Evolutionary conservation across 768 basidiomycete genomes (phyloP).

Genomic region (Steccherinum ochraceum): DNA sequence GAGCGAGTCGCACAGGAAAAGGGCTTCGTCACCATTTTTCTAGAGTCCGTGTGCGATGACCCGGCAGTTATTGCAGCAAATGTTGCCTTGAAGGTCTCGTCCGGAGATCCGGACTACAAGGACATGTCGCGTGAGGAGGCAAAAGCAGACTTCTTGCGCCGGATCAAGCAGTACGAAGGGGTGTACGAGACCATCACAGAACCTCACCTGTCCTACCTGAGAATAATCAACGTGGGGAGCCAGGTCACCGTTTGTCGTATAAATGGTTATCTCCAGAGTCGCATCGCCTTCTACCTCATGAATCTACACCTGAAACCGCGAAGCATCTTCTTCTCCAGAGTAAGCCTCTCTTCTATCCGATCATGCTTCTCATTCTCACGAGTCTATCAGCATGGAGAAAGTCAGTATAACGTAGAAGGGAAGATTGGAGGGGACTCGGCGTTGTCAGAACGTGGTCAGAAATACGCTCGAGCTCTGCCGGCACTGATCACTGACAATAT

Average conservation of each 20-base stretch:
- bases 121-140: constrained; percentile 81
- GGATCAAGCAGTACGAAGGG: constrained; percentile 90
- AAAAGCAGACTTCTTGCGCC: constrained; percentile 81
- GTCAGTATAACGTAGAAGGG: constrained; percentile 92
- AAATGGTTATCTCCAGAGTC: constrained; percentile 92
- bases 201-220: constrained; percentile 82
- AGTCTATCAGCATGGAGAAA: constrained; percentile 98
- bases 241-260: constrained; percentile 84
- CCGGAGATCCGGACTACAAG: constrained; percentile 97
- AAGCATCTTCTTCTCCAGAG: constrained; percentile 93
- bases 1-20: constrained; percentile 81
- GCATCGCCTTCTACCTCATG: constrained; percentile 98
- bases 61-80: constrained; percentile 93
- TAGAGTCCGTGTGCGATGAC: constrained; percentile 94
- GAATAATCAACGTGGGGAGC: constrained; percentile 89
- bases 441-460: constrained; percentile 75
- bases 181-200: constrained; percentile 96
- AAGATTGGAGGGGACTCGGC: constrained; percentile 97
- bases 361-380: neutral
- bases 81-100: constrained; percentile 90
- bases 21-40: constrained; percentile 83
- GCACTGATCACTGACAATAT: constrained; percentile 85
- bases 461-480: constrained; percentile 84
- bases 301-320: constrained; percentile 95
- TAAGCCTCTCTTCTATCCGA: constrained; percentile 45